A percentile compares a stretch with the other conserved stretches of the same genome.
Evolutionary conservation across 176 grass and related monocot species (phyloP).

Genomic region (Bromus sterilis): DNA sequence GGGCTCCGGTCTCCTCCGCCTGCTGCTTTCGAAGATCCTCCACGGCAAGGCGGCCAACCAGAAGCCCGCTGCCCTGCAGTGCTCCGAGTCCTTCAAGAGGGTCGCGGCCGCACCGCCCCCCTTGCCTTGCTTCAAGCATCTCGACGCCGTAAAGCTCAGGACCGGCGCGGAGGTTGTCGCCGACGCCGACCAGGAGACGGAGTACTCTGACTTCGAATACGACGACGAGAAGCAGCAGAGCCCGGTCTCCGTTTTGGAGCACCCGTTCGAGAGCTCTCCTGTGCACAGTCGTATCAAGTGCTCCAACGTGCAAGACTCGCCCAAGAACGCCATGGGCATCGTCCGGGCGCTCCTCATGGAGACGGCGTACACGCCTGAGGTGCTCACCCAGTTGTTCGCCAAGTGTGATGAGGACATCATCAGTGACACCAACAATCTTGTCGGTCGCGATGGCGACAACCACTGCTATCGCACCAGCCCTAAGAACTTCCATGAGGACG

Average conservation of each 20-base stretch:
- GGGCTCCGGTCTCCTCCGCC: conserved; percentile 14
- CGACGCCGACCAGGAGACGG: background rate
- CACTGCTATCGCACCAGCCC: background rate
- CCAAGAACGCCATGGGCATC: conserved; percentile 37
- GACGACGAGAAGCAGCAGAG: conserved; percentile 65
- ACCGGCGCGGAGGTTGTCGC: background rate
- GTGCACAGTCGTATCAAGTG: conserved; percentile 29
- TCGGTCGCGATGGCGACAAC: background rate
- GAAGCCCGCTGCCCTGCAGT: conserved; percentile 36
- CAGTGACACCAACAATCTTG: background rate
- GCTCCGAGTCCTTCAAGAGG: conserved; percentile 28
- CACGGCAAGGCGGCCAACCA: conserved; percentile 4
- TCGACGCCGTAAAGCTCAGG: conserved; percentile 20
- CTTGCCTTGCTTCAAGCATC: background rate
- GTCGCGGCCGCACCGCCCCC: background rate
- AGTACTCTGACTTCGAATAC: conserved; percentile 9
- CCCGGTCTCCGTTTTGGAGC: conserved; percentile 75
- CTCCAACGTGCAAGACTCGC: background rate
- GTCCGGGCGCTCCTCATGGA: conserved; percentile 68
- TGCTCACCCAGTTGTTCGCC: conserved; percentile 30
- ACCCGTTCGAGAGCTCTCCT: conserved; percentile 50
- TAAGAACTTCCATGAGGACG: background rate
- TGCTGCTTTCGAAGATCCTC: conserved; percentile 58
- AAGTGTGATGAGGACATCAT: conserved; percentile 27
- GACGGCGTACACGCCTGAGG: conserved; percentile 43